Evolutionary conservation across 352 stramenopile genomes (phyloP).

Genomic region (Pythium brachiatum): DNA sequence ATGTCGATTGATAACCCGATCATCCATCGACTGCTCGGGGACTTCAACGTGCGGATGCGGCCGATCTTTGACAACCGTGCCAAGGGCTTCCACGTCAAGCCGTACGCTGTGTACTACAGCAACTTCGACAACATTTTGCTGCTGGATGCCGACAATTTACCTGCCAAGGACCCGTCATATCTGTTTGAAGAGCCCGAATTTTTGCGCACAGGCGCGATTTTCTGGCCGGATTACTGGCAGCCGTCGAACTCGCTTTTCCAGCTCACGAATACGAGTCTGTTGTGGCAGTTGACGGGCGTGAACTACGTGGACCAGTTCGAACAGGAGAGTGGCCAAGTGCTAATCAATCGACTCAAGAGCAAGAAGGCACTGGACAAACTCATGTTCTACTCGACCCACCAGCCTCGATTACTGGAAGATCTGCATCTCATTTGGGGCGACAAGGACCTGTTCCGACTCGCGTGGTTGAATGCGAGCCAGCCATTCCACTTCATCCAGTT

Average conservation of each 20-base stretch:
- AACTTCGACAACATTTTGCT: slow-evolving; percentile 84
- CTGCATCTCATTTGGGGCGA: slow-evolving; percentile 85
- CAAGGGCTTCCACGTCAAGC: slow-evolving; percentile 81
- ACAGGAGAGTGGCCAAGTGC: slow-evolving; percentile 83
- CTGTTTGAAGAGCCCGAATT: slow-evolving; percentile 83
- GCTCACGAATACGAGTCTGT: slow-evolving; percentile 61
- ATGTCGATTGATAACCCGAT: slow-evolving; percentile 84
- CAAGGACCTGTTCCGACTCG: slow-evolving; percentile 84
- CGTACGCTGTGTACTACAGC: slow-evolving; percentile 84
- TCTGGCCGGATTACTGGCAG: slow-evolving; percentile 87
- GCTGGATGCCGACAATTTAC: slow-evolving; percentile 81
- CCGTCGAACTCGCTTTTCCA: slow-evolving; percentile 81
- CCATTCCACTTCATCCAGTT: slow-evolving; percentile 78
- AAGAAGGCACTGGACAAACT: slow-evolving; percentile 78
- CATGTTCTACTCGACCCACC: slow-evolving; percentile 83
- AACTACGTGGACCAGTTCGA: slow-evolving; percentile 81
- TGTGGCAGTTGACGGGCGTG: slow-evolving; percentile 79
- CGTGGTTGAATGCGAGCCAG: slow-evolving; percentile 75
- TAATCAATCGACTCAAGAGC: slow-evolving; percentile 78
- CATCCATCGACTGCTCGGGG: slow-evolving; percentile 57
- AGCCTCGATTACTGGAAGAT: slow-evolving; percentile 63
- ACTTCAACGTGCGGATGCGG: slow-evolving; percentile 76
- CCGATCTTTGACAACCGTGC: slow-evolving; percentile 76
- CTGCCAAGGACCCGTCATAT: slow-evolving; percentile 78
- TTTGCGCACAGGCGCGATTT: slow-evolving; percentile 68